These are phyloP conservation scores for Thalassiosira profunda DNA, from an alignment of 108 stramenopile genomes.

Conservation along the genomic window DNA sequence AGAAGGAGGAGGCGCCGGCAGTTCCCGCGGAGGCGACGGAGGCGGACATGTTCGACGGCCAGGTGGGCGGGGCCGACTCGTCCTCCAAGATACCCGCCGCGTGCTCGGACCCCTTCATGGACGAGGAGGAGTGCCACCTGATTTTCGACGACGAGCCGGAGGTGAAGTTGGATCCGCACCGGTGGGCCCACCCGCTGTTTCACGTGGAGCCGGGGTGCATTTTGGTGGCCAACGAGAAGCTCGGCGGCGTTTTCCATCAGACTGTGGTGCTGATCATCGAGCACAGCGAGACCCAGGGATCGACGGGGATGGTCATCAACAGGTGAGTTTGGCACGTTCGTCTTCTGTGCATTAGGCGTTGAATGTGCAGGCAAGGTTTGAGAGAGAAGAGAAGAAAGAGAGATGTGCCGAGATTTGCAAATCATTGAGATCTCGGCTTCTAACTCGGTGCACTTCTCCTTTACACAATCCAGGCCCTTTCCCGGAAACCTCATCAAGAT, in stretches of 20 bases:
- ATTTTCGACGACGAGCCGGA: conserved; percentile 61
- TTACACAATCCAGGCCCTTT: conserved; percentile 57
- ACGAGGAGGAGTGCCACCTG: conserved; percentile 76
- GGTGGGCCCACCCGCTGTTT: conserved; percentile 85
- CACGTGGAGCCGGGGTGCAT: conserved; percentile 90
- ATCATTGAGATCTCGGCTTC: too few species aligned
- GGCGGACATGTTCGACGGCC: conserved; percentile 65
- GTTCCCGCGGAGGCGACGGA: conserved; percentile 5
- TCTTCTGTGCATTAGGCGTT: too few species aligned
- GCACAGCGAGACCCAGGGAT: conserved; percentile 75
- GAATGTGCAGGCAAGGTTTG: too few species aligned
- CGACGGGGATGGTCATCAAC: conserved; percentile 89
- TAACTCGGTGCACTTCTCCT: too few species aligned
- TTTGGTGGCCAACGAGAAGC: conserved; percentile 87
- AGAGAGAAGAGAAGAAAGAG: too few species aligned
- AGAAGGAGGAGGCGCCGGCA: conserved; percentile 11
- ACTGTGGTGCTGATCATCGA: conserved; percentile 91
- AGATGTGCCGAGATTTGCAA: too few species aligned
- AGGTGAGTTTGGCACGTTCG: conserved; percentile 54
- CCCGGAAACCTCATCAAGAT: conserved; percentile 71
- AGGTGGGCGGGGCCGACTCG: conserved; percentile 59
- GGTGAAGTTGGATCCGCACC: conserved; percentile 68
- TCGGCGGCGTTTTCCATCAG: conserved; percentile 91
- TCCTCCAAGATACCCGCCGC: conserved; percentile 26
- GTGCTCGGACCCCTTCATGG: conserved; percentile 79